Base-by-base conservation (phyloP, 2,329 filamentous ascomycete genomes). In the Penicillium sp. region DNA sequence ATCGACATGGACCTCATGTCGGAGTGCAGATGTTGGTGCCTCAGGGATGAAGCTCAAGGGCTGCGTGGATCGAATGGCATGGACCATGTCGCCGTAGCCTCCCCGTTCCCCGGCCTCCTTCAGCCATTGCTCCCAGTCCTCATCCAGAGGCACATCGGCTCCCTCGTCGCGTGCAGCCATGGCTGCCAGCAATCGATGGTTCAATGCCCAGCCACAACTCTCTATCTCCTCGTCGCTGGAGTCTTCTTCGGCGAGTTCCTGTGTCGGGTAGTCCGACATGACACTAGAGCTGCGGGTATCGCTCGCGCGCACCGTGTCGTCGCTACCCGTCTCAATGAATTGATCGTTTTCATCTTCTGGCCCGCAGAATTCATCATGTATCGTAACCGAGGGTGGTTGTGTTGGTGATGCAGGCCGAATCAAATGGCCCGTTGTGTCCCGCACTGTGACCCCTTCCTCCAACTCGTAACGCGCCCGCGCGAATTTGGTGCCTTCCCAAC, bases 401-500 rank as follows among this genome's bases (percentile, higher is more conserved):
- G 67, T 59, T 31, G 80, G 79, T 14, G 82, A 76, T 65, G 78
- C 84, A 24, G 75, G 77, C 27, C 71, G 73, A 53, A 88, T 82
- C 52, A 81, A 80, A 60, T 84, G 78, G 33, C 82, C 84, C 4
- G 85, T 88, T 3, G 86, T 88, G 67, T 88, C 85, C 55, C 74
- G 72, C 43, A 88, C 84, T 46, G 75, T 81, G 35, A 83, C 76
- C n/a, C 81, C 79, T 71, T 86, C 82, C 65, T 88, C 85, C 47
- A 70, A 73, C 61, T 79, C 75, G 61, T 79, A 79, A 53, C 74
- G 73, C 60, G 79, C 72, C 52, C 77, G 75, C 16, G 76, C 75
- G 31, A 75, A 80, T 68, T 79, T 78, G 60, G 79, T 80, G 14
- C 79, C 73, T 63, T 82, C 75, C 79, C 86, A 88, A 56, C 83